Conservation (phyloP, 768 basidiomycete species). For the Tulasnella sp. region DNA sequence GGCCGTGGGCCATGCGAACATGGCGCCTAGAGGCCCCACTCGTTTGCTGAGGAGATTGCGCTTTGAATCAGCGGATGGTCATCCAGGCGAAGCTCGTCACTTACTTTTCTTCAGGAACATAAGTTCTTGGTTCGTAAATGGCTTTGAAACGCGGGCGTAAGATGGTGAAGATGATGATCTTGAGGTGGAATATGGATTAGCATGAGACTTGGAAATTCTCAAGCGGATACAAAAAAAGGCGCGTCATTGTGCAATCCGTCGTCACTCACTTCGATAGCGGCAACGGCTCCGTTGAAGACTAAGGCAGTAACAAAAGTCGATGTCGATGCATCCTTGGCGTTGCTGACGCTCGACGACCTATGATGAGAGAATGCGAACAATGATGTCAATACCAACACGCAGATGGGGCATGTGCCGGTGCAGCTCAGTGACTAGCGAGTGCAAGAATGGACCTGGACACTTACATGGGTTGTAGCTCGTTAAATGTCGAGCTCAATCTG, state of each 20-base stretch:
- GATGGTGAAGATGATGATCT: slow-evolving; percentile 70
- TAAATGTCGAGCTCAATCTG: too few relatives aligned
- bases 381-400: not conserved
- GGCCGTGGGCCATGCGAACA: slow-evolving; percentile 56
- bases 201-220: not conserved
- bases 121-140: slow-evolving; percentile 83
- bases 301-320: slow-evolving; percentile 75
- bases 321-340: slow-evolving; percentile 54
- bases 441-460: too few relatives aligned
- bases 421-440: too few relatives aligned
- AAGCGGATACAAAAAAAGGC: not conserved
- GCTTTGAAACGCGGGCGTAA: slow-evolving; percentile 74
- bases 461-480: too few relatives aligned
- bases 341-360: slow-evolving; percentile 12
- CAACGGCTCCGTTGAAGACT: slow-evolving; percentile 55
- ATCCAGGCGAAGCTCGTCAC: slow-evolving; percentile 21
- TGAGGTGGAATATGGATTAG: slow-evolving; percentile 25
- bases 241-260: not conserved
- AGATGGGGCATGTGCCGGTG: too few relatives aligned
- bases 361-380: not conserved
- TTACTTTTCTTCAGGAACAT: slow-evolving; percentile 38
- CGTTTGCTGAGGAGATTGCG: slow-evolving; percentile 40
- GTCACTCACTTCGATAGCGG: slow-evolving; percentile 19
- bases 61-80: slow-evolving; percentile 15
- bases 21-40: slow-evolving; percentile 38